These are phyloP conservation scores for Hanseniaspora singularis DNA, from an alignment of 805 yeast genomes.

Conservation along the genomic window DNA sequence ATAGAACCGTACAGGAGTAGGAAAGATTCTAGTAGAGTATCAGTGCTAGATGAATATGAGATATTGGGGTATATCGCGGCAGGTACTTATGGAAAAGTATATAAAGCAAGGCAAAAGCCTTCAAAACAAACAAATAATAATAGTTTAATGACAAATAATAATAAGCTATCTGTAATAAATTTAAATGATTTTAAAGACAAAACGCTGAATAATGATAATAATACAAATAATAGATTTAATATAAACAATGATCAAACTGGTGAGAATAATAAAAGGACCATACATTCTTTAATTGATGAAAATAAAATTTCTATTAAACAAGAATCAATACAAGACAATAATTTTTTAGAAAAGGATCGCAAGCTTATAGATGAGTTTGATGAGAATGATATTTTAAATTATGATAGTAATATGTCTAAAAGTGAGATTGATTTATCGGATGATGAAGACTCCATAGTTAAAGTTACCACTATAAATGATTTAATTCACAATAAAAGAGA, in stretches of 20 bases:
- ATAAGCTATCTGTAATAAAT: background rate
- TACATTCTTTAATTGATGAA: background rate
- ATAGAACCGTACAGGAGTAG: conserved; percentile 50
- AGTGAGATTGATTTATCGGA: background rate
- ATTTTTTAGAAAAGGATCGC: background rate
- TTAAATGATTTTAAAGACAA: background rate
- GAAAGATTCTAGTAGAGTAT: conserved; percentile 51
- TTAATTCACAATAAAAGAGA: conserved; percentile 4
- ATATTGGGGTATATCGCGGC: conserved; percentile 95
- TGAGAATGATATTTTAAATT: too few species aligned
- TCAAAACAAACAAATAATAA: background rate
- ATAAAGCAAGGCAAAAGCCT: conserved; percentile 67
- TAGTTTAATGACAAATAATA: background rate
- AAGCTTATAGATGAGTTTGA: background rate
- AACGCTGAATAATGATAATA: background rate
- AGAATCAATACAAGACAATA: background rate
- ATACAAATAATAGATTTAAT: background rate
- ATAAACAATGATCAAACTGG: background rate
- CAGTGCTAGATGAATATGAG: conserved; percentile 75
- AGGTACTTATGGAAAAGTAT: conserved; percentile 95
- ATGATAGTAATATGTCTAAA: background rate
- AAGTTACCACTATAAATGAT: conserved; percentile 8
- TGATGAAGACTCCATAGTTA: background rate
- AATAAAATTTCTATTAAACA: too few species aligned
- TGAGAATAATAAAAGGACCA: background rate